Conservation (phyloP, 2,329 filamentous ascomycete species). For the Furcasterigmium sp. region DNA sequence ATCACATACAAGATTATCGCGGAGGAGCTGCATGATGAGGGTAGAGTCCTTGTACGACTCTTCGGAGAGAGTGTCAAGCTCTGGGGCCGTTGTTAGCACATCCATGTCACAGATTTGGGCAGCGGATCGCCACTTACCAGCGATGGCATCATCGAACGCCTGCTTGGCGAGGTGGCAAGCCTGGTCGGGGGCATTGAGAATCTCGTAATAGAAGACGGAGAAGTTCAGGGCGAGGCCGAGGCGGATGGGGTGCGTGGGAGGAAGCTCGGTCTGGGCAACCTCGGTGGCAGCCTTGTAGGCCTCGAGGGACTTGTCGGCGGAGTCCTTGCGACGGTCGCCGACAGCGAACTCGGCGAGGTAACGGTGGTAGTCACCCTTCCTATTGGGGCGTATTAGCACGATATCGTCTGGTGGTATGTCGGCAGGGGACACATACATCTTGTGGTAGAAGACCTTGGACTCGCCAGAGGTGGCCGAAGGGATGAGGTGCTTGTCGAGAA, state of each 20-base stretch:
- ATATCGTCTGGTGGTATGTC: not conserved
- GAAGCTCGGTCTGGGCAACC: conserved; percentile 95
- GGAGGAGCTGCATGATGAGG: conserved; percentile 97
- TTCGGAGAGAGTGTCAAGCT: conserved; percentile 96
- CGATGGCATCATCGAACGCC: conserved; percentile 94
- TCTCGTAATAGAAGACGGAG: conserved; percentile 99
- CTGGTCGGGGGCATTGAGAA: conserved; percentile 94
- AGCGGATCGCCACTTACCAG: too few species aligned
- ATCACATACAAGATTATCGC: conserved; percentile 61
- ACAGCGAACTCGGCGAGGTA: conserved; percentile 92
- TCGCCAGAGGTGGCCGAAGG: conserved; percentile 94
- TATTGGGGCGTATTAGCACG: conserved; percentile 30
- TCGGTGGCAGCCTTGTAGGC: conserved; percentile 99
- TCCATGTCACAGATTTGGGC: conserved; percentile 43
- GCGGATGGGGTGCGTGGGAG: conserved; percentile 95
- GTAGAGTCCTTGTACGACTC: conserved; percentile 99
- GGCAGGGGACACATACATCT: conserved; percentile 68
- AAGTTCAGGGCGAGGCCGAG: conserved; percentile 98
- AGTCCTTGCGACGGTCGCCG: conserved; percentile 85
- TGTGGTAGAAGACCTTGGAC: conserved; percentile 99
- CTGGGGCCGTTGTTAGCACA: too few species aligned
- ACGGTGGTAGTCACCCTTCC: conserved; percentile 97
- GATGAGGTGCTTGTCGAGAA: conserved; percentile 88
- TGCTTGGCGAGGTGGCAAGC: conserved; percentile 99
- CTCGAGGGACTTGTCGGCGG: conserved; percentile 83